phyloP scores from a whole-genome alignment of 805 yeast genomes.

The Cyberlindnera japonica region DNA sequence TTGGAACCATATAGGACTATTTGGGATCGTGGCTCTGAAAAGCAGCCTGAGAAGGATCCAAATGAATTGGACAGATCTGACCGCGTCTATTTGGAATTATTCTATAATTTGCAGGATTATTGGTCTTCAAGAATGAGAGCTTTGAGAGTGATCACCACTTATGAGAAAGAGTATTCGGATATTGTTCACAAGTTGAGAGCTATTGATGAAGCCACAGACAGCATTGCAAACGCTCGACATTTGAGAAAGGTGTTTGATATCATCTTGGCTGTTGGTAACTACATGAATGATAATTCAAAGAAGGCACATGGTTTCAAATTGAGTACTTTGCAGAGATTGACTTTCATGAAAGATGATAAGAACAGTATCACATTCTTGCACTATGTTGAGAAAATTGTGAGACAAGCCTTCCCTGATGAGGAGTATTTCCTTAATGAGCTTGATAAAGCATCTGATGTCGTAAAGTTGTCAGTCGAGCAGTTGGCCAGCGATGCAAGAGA shows the following conservation, averaged over 20 bases:
- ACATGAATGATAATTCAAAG: conserved; percentile 69
- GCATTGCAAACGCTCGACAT: conserved; percentile 48
- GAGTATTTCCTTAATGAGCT: conserved; percentile 61
- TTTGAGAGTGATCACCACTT: conserved; percentile 48
- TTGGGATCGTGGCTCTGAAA: conserved; percentile 32
- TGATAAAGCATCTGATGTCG: conserved; percentile 45
- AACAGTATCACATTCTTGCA: conserved; percentile 71
- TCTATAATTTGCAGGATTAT: conserved; percentile 62
- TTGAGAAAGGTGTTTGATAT: conserved; percentile 59
- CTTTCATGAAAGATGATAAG: conserved; percentile 63
- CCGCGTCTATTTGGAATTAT: conserved; percentile 61
- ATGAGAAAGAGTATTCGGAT: conserved; percentile 65
- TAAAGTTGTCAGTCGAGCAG: conserved; percentile 61
- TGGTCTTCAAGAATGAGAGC: conserved; percentile 74
- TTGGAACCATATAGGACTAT: conserved; percentile 64
- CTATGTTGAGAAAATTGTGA: conserved; percentile 65
- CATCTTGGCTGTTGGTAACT: conserved; percentile 71
- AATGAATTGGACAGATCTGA: conserved; percentile 63
- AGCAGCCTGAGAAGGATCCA: conserved; percentile 51
- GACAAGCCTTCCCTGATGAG: conserved; percentile 62
- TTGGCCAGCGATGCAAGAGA: conserved; percentile 57
- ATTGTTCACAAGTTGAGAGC: conserved; percentile 49
- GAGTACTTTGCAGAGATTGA: conserved; percentile 63
- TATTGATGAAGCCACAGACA: conserved; percentile 56
- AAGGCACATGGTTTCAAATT: conserved; percentile 69